Conservation (phyloP, 495 filamentous ascomycete genomes). For the Rostrohypoxylon terebratum region DNA sequence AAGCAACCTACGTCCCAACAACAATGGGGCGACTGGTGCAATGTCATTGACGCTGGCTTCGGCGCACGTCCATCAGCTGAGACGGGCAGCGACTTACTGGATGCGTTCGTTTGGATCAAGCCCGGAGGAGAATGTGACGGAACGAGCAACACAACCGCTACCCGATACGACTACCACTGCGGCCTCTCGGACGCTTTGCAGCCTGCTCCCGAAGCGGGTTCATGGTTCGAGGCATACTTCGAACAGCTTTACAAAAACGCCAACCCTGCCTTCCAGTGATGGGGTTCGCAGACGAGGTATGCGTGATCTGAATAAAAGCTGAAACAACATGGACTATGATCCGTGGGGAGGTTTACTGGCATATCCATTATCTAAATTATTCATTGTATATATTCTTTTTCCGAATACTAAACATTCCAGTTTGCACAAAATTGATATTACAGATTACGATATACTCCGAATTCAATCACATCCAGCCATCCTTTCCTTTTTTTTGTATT, state of each 20-base stretch:
- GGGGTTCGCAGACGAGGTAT: not conserved
- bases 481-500: not conserved
- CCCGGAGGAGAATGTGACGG: slow-evolving; percentile 82
- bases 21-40: slow-evolving; percentile 84
- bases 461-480: not conserved
- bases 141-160: slow-evolving; percentile 65
- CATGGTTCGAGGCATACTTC: slow-evolving; percentile 80
- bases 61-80: slow-evolving; percentile 70
- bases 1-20: slow-evolving; percentile 68
- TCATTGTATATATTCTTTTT: not conserved
- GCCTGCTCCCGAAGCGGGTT: slow-evolving; percentile 75
- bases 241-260: slow-evolving; percentile 73
- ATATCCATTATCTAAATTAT: not conserved
- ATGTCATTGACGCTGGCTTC: slow-evolving; percentile 74
- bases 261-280: slow-evolving; percentile 58
- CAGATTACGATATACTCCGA: not conserved
- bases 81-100: slow-evolving; percentile 70
- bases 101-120: slow-evolving; percentile 84
- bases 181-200: slow-evolving; percentile 59
- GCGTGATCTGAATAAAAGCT: not conserved
- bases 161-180: slow-evolving; percentile 73
- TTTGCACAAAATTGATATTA: not conserved
- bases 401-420: not conserved
- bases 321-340: not conserved
- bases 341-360: not conserved